Evolutionary conservation across 2,329 filamentous ascomycete genomes (phyloP).

Genomic region (Monilinia fructigena): DNA sequence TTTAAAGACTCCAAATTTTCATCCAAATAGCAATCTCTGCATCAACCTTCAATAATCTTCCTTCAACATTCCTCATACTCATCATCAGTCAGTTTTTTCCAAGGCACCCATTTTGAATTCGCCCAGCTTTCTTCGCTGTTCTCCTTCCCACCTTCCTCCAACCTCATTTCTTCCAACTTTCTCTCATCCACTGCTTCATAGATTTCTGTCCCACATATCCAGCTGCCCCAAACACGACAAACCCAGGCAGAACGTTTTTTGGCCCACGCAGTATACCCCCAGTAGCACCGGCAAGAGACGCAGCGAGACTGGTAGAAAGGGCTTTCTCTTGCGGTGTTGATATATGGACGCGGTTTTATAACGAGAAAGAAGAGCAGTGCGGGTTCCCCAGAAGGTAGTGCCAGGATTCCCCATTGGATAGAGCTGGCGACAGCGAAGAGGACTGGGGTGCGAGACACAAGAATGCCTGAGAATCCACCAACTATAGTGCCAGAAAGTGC

Average conservation of each 20-base stretch:
- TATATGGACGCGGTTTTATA: slow-evolving; percentile 36
- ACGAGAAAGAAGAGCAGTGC: slow-evolving; percentile 49
- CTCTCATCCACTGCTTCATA: slow-evolving; percentile 53
- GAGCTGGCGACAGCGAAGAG: slow-evolving; percentile 72
- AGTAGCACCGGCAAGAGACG: slow-evolving; percentile 66
- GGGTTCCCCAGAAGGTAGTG: slow-evolving; percentile 66
- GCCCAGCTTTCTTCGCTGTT: slow-evolving; percentile 43
- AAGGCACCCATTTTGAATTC: slow-evolving; percentile 67
- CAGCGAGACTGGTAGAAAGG: slow-evolving; percentile 68
- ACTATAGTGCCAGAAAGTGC: slow-evolving; percentile 55
- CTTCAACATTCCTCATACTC: slow-evolving; percentile 69
- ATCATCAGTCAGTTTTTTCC: slow-evolving; percentile 67
- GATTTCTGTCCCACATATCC: slow-evolving; percentile 56
- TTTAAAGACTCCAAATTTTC: slow-evolving; percentile 60
- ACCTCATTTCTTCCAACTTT: slow-evolving; percentile 24
- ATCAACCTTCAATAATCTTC: slow-evolving; percentile 71
- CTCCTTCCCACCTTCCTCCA: slow-evolving; percentile 37
- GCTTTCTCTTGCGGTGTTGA: slow-evolving; percentile 59
- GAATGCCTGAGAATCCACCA: slow-evolving; percentile 69
- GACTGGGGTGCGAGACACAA: slow-evolving; percentile 64
- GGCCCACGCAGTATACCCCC: slow-evolving; percentile 60
- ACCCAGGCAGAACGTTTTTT: slow-evolving; percentile 54
- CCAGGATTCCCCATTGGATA: slow-evolving; percentile 78
- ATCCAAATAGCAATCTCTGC: slow-evolving; percentile 77
- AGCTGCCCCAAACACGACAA: slow-evolving; percentile 57